Base-by-base conservation (phyloP, 495 filamentous ascomycete species). In the Tuber brumale region DNA sequence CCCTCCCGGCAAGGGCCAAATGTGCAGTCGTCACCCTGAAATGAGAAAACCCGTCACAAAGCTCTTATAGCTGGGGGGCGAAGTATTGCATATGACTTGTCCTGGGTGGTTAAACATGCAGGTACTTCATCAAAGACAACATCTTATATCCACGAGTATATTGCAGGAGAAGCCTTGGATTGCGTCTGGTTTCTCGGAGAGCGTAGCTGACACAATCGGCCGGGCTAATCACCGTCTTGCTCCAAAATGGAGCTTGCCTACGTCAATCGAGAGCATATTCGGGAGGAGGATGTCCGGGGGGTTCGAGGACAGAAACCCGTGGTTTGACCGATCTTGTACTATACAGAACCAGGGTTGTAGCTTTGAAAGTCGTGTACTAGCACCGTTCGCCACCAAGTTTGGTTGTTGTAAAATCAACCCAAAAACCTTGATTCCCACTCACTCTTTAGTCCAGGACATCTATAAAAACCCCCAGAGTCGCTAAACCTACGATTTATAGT, bases 291-390 rank as follows among this genome's bases (percentile, higher is more conserved):
- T 61, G n/a, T 6, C 9, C 23, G 9, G 12, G n/a, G 10, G 51
- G n/a, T 16, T 61, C 12, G n/a, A 61, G 51, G 51, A 61, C n/a
- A 61, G 51, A 61, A 61, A 61, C n/a, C 51, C 51, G 51, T 61
- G n/a, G n/a, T 61, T 14, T 61, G 9, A 6, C 51, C 31, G n/a
- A 61, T 16, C 51, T 31, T 31, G 51, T 31, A 61, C n/a, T n/a
- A 10, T 10, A 51, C 7, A n/a, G 48, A 7, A 31, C n/a, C 27
- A 5, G n/a, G 46, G 18, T 48, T 23, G 46, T 51, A 23, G 48
- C n/a, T n/a, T 10, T 51, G 48, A n/a, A 19, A 51, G 21, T 51
- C 8, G 23, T n/a, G 48, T 51, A n/a, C 23, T 19, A 16, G 51
- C 31, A 27, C 51, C n/a, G 1, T n/a, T 2, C n/a, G 3, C 27